Conservation (phyloP, 1,284 basidiomycete species). For the Ustilago sp. region DNA sequence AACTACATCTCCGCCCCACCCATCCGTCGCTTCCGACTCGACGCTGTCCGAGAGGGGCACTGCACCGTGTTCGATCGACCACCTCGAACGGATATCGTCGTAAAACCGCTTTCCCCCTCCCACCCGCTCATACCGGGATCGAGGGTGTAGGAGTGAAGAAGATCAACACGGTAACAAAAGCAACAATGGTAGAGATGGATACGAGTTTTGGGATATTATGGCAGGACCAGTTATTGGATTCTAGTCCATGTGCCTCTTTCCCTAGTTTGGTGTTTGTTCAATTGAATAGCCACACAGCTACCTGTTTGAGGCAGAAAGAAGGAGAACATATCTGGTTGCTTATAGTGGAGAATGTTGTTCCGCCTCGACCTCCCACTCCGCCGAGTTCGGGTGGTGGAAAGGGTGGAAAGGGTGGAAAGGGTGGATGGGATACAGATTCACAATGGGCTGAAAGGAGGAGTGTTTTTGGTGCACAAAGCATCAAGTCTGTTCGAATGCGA, state of each 20-base stretch:
- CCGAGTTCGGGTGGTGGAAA: not conserved
- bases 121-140: not conserved
- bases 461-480: slow-evolving; percentile 46
- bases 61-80: slow-evolving; percentile 21
- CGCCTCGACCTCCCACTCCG: slow-evolving; percentile 45
- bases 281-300: slow-evolving; percentile 7
- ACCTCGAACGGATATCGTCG: slow-evolving; percentile 1
- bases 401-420: slow-evolving; percentile 10
- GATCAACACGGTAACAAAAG: slow-evolving; percentile 18
- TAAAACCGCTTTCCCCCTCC: not conserved
- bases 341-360: slow-evolving; percentile 38
- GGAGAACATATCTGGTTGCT: slow-evolving; percentile 27
- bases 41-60: slow-evolving; percentile 11
- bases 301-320: not conserved
- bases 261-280: slow-evolving; percentile 38
- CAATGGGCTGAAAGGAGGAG: slow-evolving; percentile 17
- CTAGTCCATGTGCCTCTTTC: slow-evolving; percentile 19
- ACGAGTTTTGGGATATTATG: slow-evolving; percentile 27
- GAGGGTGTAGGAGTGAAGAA: not conserved
- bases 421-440: not conserved
- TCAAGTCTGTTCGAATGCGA: slow-evolving; percentile 25
- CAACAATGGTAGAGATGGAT: slow-evolving; percentile 2
- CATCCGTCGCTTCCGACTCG: not conserved
- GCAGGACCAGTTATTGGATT: slow-evolving; percentile 50
- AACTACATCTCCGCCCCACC: slow-evolving; percentile 17